Conservation (phyloP, 306 rosid species). For the Dalbergia cochinchinensis region DNA sequence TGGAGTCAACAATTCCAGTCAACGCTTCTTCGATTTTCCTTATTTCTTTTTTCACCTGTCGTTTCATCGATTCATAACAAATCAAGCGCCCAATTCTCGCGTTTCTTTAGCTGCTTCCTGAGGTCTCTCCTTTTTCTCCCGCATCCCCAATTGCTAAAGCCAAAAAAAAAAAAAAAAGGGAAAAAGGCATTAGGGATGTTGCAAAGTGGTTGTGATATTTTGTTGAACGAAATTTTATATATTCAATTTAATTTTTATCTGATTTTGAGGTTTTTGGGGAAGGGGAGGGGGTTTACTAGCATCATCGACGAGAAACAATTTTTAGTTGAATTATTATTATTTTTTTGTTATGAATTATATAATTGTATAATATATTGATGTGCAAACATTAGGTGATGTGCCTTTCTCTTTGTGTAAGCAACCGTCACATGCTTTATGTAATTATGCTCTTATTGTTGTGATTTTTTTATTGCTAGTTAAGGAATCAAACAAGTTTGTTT, state of each 20-base stretch:
- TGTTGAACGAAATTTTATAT: neutral
- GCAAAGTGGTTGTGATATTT: neutral
- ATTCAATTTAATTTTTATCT: neutral
- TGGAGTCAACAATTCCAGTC: slow-evolving; percentile 12
- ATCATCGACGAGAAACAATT: neutral
- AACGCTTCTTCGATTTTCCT: slow-evolving; percentile 23
- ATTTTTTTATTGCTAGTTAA: neutral
- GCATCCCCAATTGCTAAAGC: neutral
- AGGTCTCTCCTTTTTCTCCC: neutral
- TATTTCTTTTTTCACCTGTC: neutral
- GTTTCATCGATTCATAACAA: slow-evolving; percentile 23
- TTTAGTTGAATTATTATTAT: neutral
- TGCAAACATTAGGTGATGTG: slow-evolving; percentile 26
- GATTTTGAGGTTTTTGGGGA: slow-evolving; percentile 34
- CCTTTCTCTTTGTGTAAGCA: slow-evolving; percentile 36
- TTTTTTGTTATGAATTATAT: slow-evolving; percentile 25
- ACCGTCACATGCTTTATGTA: slow-evolving; percentile 18
- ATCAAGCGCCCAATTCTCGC: neutral
- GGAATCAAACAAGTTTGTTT: slow-evolving; percentile 4
- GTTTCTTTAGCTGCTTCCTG: slow-evolving; percentile 28
- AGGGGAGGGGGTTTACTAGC: neutral
- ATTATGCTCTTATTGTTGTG: neutral
- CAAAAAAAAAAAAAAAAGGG: neutral
- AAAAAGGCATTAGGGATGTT: neutral
- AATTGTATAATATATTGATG: neutral